Percentiles rank a stretch among this genome's conserved stretches.
Conservation (phyloP, 2,329 filamentous ascomycete species). For the Dactylellina cionopaga region DNA sequence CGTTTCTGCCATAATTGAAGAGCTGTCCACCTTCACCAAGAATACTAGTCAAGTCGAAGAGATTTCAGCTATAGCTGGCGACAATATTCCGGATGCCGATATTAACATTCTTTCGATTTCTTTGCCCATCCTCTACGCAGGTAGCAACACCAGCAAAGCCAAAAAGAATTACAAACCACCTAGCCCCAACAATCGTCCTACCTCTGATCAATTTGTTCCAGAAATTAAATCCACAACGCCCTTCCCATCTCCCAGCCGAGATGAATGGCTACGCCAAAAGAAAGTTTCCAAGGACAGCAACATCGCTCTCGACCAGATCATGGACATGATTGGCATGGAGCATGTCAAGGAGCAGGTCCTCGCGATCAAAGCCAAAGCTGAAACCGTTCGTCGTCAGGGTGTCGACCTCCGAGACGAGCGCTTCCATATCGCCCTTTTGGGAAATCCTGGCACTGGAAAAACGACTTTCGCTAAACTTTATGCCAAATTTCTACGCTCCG, state of each 20-base stretch:
- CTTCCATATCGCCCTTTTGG: slow-evolving; percentile 72
- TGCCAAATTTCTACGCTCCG: slow-evolving; percentile 70
- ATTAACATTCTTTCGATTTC: not conserved
- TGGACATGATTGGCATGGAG: slow-evolving; percentile 77
- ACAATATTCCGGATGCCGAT: not conserved
- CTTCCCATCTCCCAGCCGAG: slow-evolving; percentile 58
- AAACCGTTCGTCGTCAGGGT: slow-evolving; percentile 69
- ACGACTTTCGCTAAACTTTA: slow-evolving; percentile 80
- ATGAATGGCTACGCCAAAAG: slow-evolving; percentile 71
- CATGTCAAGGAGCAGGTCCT: slow-evolving; percentile 74
- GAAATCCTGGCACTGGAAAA: slow-evolving; percentile 80
- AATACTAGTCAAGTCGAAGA: not conserved
- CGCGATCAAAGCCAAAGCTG: slow-evolving; percentile 71
- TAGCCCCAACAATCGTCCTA: not conserved
- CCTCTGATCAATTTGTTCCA: not conserved
- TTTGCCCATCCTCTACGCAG: not conserved
- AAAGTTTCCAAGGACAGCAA: slow-evolving; percentile 67
- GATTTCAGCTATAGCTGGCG: not conserved
- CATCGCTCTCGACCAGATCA: slow-evolving; percentile 70
- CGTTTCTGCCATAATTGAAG: slow-evolving; percentile 8
- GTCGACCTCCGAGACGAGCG: slow-evolving; percentile 69
- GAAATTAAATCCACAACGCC: not conserved
- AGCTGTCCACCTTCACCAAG: slow-evolving; percentile 11
- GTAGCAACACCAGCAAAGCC: not conserved
- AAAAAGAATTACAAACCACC: not conserved